These are phyloP conservation scores for Wickerhamiella occidentalis DNA, from an alignment of 805 yeast species.

Conservation along the genomic window DNA sequence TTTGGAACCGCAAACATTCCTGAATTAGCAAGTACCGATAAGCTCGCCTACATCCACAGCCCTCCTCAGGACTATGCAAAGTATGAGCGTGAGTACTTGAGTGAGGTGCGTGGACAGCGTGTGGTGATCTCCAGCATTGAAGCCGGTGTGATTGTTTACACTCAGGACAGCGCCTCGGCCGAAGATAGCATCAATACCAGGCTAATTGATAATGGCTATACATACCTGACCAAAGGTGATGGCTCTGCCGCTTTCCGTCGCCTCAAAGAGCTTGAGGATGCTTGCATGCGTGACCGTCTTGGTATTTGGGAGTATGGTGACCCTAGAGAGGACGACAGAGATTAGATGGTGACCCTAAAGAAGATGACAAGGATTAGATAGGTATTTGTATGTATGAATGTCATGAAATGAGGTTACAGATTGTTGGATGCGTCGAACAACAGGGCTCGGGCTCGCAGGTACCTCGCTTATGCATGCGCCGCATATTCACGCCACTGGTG, in stretches of 20 bases:
- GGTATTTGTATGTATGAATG: too few relatives aligned
- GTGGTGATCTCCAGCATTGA: slow-evolving; percentile 41
- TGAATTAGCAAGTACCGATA: slow-evolving; percentile 45
- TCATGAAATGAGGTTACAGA: too few relatives aligned
- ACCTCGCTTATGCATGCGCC: slow-evolving; percentile 3
- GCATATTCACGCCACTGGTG: neutral
- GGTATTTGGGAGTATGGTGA: slow-evolving; percentile 76
- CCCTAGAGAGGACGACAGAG: slow-evolving; percentile 44
- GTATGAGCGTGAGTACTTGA: slow-evolving; percentile 43
- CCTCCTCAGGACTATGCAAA: slow-evolving; percentile 51
- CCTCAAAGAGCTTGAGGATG: slow-evolving; percentile 34
- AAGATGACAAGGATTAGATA: too few relatives aligned
- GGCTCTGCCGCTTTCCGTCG: slow-evolving; percentile 39
- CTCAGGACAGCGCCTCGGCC: slow-evolving; percentile 42
- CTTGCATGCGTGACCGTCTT: slow-evolving; percentile 38
- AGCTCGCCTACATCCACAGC: slow-evolving; percentile 40
- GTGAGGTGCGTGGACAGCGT: slow-evolving; percentile 41
- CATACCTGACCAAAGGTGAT: slow-evolving; percentile 1
- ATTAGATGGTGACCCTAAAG: neutral
- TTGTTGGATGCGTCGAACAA: too few relatives aligned
- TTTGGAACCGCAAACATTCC: slow-evolving; percentile 33
- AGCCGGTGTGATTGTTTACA: slow-evolving; percentile 39
- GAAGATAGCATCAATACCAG: slow-evolving; percentile 48
- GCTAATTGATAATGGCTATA: slow-evolving; percentile 44
- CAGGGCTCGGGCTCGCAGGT: too few relatives aligned